These are phyloP conservation scores for Candida boidinii DNA, from an alignment of 805 yeast species.

Conservation along the genomic window DNA sequence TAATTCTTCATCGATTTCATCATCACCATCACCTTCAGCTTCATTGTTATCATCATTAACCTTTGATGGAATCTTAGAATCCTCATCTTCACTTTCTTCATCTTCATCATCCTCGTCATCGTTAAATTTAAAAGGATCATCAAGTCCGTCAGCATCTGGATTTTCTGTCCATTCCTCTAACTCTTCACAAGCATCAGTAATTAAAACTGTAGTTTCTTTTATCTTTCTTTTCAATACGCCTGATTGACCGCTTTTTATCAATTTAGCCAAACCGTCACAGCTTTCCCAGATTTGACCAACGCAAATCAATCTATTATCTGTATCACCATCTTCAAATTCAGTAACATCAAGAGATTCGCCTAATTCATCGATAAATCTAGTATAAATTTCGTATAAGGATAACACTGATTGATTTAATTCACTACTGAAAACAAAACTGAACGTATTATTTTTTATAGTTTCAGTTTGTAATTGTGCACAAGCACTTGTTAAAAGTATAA, in stretches of 20 bases:
- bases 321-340: constrained; percentile 12
- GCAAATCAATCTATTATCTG: constrained; percentile 37
- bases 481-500: no score
- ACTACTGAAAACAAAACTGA: no score
- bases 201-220: constrained; percentile 32
- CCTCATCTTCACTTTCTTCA: constrained; percentile 10
- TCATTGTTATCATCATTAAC: constrained; percentile 11
- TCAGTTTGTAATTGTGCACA: no score
- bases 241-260: constrained; percentile 40
- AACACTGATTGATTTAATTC: no score
- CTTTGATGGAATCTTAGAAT: constrained; percentile 6
- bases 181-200: constrained; percentile 60
- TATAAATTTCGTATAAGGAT: no score
- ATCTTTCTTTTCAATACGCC: constrained; percentile 43
- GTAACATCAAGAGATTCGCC: constrained; percentile 5
- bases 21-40: constrained; percentile 15
- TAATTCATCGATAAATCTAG: constrained; percentile 12
- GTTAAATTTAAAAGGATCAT: constrained; percentile 44
- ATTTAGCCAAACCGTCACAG: constrained; percentile 40
- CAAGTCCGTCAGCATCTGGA: constrained; percentile 39
- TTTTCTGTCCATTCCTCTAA: constrained; percentile 61
- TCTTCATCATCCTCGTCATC: constrained; percentile 24
- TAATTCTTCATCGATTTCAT: constrained; percentile 16
- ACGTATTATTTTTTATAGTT: no score
- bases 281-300: constrained; percentile 69